Conservation (phyloP, 1,284 basidiomycete genomes). For the Leccinum subatratum region DNA sequence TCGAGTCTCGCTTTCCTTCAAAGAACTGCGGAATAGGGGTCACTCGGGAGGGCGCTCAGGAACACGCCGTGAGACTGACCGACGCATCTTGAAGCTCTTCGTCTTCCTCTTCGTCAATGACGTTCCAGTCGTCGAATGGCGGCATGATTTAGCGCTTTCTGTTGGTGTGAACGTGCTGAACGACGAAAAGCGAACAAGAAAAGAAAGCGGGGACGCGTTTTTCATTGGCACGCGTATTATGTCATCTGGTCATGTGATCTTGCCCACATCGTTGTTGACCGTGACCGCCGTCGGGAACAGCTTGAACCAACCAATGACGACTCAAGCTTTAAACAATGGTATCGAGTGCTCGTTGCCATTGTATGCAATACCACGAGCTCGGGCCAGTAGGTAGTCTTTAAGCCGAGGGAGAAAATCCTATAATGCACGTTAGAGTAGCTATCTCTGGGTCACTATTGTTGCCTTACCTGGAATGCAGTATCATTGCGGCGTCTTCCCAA, state of each 20-base stretch:
- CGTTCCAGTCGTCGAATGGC: constrained; percentile 71
- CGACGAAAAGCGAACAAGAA: neutral
- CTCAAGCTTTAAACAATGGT: no score
- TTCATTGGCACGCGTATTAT: constrained; percentile 22
- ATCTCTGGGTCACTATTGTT: no score
- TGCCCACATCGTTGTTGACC: neutral
- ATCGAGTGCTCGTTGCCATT: no score
- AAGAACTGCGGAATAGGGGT: constrained; percentile 48
- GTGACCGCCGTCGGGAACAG: neutral
- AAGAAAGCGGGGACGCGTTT: constrained; percentile 1
- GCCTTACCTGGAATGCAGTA: no score
- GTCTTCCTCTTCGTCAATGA: constrained; percentile 69
- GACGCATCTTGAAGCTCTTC: constrained; percentile 70
- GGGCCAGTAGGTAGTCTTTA: no score
- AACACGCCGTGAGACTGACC: constrained; percentile 33
- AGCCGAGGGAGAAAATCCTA: no score
- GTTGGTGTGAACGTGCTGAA: neutral
- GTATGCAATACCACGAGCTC: no score
- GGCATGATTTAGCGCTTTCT: constrained; percentile 36
- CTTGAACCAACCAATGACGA: constrained; percentile 17
- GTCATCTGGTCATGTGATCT: constrained; percentile 23
- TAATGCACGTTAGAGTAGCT: no score
- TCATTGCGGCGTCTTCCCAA: no score
- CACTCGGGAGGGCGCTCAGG: neutral
- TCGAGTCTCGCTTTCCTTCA: constrained; percentile 74